Conservation (phyloP, 331 rosid genomes). For the Ulmus americana region DNA sequence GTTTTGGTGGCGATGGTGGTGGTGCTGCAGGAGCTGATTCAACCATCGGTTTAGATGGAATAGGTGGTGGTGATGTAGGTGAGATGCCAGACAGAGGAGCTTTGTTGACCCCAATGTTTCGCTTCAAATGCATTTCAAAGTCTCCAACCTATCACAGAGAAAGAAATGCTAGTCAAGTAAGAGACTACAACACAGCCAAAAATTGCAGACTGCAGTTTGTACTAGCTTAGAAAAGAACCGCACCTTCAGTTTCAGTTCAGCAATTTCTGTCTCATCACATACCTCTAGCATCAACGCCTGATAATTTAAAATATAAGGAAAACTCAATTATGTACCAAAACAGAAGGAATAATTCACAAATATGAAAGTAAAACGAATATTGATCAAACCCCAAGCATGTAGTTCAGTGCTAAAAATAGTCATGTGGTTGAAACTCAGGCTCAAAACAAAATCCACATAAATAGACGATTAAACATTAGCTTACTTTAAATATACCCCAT, state of each 20-base stretch:
- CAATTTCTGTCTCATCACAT: slow-evolving; percentile 89
- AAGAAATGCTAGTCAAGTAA: slow-evolving; percentile 12
- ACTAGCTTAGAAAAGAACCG: slow-evolving; percentile 19
- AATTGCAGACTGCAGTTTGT: not conserved
- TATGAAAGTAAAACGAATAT: not conserved
- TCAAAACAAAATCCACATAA: not conserved
- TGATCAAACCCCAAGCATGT: no score
- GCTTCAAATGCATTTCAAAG: slow-evolving; percentile 92
- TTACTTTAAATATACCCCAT: not conserved
- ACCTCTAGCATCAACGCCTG: slow-evolving; percentile 91
- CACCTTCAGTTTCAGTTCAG: slow-evolving; percentile 96
- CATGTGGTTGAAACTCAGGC: not conserved
- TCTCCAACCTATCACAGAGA: slow-evolving; percentile 70
- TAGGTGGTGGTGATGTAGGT: slow-evolving; percentile 65
- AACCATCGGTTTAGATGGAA: slow-evolving; percentile 73
- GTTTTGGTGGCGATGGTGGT: slow-evolving; percentile 50
- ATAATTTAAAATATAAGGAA: slow-evolving; percentile 20
- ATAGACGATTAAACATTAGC: not conserved
- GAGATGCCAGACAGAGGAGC: slow-evolving; percentile 65
- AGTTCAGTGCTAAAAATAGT: not conserved
- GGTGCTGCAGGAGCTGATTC: slow-evolving; percentile 44
- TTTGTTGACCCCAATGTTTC: slow-evolving; percentile 62
- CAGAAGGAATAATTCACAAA: slow-evolving; percentile 13
- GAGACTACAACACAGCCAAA: slow-evolving; percentile 15
- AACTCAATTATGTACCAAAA: slow-evolving; percentile 21